Evolutionary conservation across 495 filamentous ascomycete genomes (phyloP).

Genomic region (Friedmanniomyces simplex): DNA sequence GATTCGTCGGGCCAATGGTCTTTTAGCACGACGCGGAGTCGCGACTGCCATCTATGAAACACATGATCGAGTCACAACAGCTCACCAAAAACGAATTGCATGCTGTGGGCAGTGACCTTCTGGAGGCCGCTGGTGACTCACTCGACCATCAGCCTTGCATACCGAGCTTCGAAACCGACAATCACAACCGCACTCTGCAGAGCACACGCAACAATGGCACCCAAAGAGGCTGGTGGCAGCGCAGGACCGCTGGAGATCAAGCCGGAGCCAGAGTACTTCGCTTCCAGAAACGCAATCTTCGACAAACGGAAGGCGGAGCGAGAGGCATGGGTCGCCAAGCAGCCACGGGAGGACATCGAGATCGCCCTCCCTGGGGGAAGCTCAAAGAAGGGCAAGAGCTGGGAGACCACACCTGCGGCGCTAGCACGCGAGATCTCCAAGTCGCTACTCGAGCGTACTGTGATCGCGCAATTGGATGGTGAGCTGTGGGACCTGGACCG

Average conservation of each 20-base stretch:
- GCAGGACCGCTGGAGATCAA: constrained; percentile 47
- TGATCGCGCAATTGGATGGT: constrained; percentile 74
- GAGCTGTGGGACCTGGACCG: constrained; percentile 86
- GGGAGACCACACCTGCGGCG: constrained; percentile 59
- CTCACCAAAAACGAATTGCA: neutral
- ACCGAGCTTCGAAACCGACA: neutral
- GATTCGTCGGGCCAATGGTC: too few relatives aligned
- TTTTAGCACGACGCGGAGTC: too few relatives aligned
- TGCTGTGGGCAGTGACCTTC: neutral
- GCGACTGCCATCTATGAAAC: too few relatives aligned
- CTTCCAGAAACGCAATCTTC: constrained; percentile 76
- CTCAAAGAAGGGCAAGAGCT: constrained; percentile 51
- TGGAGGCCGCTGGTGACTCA: constrained; percentile 9
- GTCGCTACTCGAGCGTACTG: constrained; percentile 58
- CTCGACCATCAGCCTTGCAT: neutral
- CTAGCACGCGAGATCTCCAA: constrained; percentile 61
- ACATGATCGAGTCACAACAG: neutral
- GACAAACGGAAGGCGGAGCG: constrained; percentile 75
- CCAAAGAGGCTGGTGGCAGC: constrained; percentile 37
- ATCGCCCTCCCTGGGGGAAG: constrained; percentile 56
- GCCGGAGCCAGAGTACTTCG: constrained; percentile 66
- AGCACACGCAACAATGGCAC: constrained; percentile 14
- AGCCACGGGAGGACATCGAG: constrained; percentile 55
- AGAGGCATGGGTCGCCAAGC: constrained; percentile 57
- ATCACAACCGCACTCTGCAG: neutral